These are phyloP conservation scores for Colletotrichum melonis DNA, from an alignment of 2,329 filamentous ascomycete species.

Conservation along the genomic window DNA sequence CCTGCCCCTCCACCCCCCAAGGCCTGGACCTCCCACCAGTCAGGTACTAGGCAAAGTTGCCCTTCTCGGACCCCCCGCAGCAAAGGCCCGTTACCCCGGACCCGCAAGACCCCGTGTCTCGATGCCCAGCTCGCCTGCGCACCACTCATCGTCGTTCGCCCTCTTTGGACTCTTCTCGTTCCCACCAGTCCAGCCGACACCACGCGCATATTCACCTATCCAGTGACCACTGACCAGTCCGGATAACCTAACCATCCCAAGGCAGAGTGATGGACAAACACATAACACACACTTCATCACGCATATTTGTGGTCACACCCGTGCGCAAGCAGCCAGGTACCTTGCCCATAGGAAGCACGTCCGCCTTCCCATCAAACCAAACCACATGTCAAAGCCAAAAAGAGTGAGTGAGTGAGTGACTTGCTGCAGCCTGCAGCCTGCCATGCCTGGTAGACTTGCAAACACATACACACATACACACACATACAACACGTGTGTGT, in stretches of 20 bases:
- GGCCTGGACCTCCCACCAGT: no score
- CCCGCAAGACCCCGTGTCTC: not conserved
- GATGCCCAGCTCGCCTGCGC: not conserved
- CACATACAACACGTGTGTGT: not conserved
- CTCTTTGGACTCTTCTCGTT: not conserved
- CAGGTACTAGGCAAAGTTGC: no score
- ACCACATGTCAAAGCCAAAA: not conserved
- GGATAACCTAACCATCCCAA: no score
- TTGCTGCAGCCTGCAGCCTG: not conserved
- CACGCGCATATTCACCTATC: not conserved
- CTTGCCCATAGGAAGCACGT: not conserved
- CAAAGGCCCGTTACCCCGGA: constrained; percentile 12
- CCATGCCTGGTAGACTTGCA: constrained; percentile 1
- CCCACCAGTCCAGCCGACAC: not conserved
- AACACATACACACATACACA: not conserved
- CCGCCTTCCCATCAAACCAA: not conserved
- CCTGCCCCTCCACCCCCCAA: not conserved
- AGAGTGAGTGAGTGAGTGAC: not conserved
- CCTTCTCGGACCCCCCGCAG: not conserved
- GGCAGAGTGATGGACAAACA: not conserved
- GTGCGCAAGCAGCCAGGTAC: not conserved
- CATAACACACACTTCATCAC: not conserved
- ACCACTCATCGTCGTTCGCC: not conserved
- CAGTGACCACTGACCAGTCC: no score
- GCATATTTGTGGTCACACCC: not conserved